Evolutionary conservation across 331 rosid genomes (phyloP).

Genomic region (Rhamnella rubrinervis): DNA sequence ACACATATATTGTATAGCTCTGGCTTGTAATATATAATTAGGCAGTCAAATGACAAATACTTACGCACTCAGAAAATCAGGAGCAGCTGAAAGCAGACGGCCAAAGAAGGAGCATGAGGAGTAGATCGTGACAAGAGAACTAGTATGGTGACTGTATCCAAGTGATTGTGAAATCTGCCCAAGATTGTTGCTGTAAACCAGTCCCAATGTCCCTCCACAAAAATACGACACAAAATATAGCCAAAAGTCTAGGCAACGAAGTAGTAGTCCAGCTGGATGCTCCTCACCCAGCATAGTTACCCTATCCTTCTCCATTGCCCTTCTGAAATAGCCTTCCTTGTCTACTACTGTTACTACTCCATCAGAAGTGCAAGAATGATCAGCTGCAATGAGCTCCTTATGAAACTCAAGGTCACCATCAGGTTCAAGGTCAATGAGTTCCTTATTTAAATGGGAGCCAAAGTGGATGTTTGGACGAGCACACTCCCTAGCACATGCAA

Average conservation of each 20-base stretch:
- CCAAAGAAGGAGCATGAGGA: conserved; percentile 88
- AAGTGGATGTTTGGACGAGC: conserved; percentile 15
- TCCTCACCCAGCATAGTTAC: conserved; percentile 58
- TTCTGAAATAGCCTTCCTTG: conserved; percentile 29
- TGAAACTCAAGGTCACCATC: conserved; percentile 41
- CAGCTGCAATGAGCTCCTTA: conserved; percentile 37
- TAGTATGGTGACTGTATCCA: conserved; percentile 48
- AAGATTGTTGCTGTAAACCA: conserved; percentile 81
- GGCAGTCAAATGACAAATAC: conserved; percentile 24
- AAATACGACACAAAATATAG: conserved; percentile 67
- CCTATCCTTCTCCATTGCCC: conserved; percentile 45
- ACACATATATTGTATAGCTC: background rate
- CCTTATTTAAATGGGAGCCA: conserved; percentile 13
- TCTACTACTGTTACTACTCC: conserved; percentile 12
- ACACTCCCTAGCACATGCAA: conserved; percentile 40
- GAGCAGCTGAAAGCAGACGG: conserved; percentile 74
- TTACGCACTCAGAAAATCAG: conserved; percentile 69
- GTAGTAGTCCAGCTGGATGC: conserved; percentile 41
- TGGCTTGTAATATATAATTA: background rate
- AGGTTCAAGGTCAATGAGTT: conserved; percentile 23
- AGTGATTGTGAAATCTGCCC: conserved; percentile 85
- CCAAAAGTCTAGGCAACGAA: conserved; percentile 71
- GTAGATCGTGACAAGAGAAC: conserved; percentile 66
- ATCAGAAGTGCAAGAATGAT: background rate
- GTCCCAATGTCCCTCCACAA: conserved; percentile 80